Evolutionary conservation across 805 yeast genomes (phyloP), one percentile per base, ranked within the genome.

Genomic region (Candida arabinofermentans): DNA sequence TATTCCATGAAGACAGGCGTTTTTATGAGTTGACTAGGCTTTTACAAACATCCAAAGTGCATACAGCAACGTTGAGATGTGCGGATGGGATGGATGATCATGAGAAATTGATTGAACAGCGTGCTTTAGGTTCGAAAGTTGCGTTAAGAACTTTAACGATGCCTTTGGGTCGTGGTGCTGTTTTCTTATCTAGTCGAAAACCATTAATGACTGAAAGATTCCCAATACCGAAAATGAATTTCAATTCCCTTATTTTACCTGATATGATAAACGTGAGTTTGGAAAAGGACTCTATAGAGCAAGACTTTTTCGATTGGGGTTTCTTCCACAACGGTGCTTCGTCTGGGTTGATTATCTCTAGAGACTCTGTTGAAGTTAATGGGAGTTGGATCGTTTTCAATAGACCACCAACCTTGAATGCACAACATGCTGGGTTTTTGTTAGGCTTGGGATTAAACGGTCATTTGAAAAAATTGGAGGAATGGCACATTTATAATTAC

Each of bases 401-500:
- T 52, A 83, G 81, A 50, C 96, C 96, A 0, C 72, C 74, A 1
- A 72, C 66, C 4, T 59, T 85, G 24, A 80, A 78, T 50, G 75
- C 96, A 0, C 90, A 86, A 47, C 96, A 90, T 67, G 97, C 96
- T 18, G 99, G 99, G 0, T 89, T 93, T 51, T 63, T 93, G n/a
- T 64, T 88, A 16, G 99, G 97, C 0, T 67, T 93, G 21, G 99
- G 99, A 0, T 66, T 93, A 24, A 87, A 87, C 62, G 98, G 98
- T 0, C 96, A 90, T 58, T 65, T 93, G 53, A 79, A 75, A 42
- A 71, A 73, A 32, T 65, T 93, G 21, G 98, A 91, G 55, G 96
- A 93, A 60, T 93, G 98, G 97, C 96, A 90, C 58, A 85, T 91
- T 24, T 93, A 88, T 60, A 90, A 91, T 56, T 89, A 88, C 51